Evolutionary conservation across 345 rosid species (phyloP), one percentile per base, ranked within the genome.

Genomic region (Psidium friedrichsthalianum): DNA sequence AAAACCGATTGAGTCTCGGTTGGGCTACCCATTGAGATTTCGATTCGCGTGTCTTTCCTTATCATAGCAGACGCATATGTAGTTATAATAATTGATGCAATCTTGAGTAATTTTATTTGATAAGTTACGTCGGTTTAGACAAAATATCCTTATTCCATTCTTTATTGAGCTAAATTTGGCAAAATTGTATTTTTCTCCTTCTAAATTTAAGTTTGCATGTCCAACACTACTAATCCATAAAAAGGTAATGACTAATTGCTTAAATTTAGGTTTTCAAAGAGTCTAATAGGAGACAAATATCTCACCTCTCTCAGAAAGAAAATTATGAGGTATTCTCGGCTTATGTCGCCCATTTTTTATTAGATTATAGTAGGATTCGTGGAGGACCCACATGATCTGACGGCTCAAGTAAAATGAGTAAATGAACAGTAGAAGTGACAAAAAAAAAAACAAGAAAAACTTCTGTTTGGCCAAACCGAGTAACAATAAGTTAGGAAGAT

Each of bases 251-350:
- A 29, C 74, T 7, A 15, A 21, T 15, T 29, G 52, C 20, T 61
- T 7, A 9, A 12, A 16, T 64, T 64, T 29, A 64, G 44, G 76
- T 29, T 64, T 40, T 15, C 4, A 7, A 29, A 61, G 15, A 3
- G 21, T 61, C 5, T 29, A 3, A 15, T 7, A 16, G 76, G 76
- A 5, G 22, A 36, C 11, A 61, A 29, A 61, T 61, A 61, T 61
- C 8, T 29, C 42, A 0, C 76, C 44, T 64, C 0, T 29, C 22
- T 0, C 18, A 15, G 5, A 0, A 64, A 29, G 42, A 29, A 29
- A 29, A 29, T 15, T 16, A 64, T 32, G 1, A 29, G 1, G 32
- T 15, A 29, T 1, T 29, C 36, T 1, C 0, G 20, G 14, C 15
- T 11, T 13, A 13, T 27, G 10, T 59, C 6, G 10, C 29, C 2